Conservation (phyloP, 1,284 basidiomycete species). For the Rhodotorula sp. region DNA sequence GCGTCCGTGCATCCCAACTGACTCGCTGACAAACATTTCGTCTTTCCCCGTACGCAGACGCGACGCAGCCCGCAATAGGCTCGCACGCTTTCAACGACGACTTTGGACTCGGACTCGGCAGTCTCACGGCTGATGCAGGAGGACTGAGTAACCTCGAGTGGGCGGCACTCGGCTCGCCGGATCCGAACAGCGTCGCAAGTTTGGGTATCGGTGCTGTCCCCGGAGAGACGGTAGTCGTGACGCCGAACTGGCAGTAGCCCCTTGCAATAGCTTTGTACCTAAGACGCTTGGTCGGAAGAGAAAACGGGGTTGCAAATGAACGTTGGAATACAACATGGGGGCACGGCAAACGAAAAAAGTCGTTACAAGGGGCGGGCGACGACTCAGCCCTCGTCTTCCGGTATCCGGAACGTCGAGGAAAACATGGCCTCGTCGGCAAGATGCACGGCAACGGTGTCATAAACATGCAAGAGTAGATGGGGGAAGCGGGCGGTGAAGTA, state of each 20-base stretch:
- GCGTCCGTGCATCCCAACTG: neutral
- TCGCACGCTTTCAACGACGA: slow-evolving; percentile 26
- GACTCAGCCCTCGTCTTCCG: slow-evolving; percentile 33
- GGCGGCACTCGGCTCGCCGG: neutral
- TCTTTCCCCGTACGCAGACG: slow-evolving; percentile 2
- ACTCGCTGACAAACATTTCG: neutral
- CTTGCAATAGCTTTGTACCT: too few relatives aligned
- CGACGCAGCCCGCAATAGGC: slow-evolving; percentile 10
- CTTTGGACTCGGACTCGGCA: slow-evolving; percentile 14
- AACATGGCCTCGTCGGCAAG: slow-evolving; percentile 44
- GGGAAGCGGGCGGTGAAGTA: slow-evolving; percentile 96
- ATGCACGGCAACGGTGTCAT: slow-evolving; percentile 66
- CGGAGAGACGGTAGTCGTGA: too few relatives aligned
- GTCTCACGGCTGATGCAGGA: neutral
- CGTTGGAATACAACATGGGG: neutral
- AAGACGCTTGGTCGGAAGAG: too few relatives aligned
- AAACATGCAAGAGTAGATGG: slow-evolving; percentile 84
- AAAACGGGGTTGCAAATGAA: too few relatives aligned
- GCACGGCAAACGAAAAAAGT: neutral
- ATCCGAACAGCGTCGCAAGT: too few relatives aligned
- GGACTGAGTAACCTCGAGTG: neutral
- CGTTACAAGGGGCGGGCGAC: neutral
- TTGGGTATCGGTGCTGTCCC: too few relatives aligned
- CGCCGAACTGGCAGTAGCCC: neutral
- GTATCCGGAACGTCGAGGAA: slow-evolving; percentile 39